Percentiles rank a stretch among this genome's conserved stretches.
Evolutionary conservation across 2,329 filamentous ascomycete species (phyloP).

Genomic region (Rutstroemia sydowiana): DNA sequence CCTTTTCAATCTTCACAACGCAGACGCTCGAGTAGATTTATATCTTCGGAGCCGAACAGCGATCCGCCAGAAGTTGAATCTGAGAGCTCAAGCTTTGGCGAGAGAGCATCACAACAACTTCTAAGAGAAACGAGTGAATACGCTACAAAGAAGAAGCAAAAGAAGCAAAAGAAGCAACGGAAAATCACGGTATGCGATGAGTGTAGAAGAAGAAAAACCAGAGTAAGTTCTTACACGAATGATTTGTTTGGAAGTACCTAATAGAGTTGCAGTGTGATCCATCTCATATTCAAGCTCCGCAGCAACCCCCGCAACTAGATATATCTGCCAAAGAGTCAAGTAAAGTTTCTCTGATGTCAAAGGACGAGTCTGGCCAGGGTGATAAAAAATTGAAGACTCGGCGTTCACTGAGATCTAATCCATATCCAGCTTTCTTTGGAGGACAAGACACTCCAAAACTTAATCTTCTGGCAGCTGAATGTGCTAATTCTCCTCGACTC

Average conservation of each 20-base stretch:
- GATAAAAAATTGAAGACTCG: background rate
- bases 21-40: slow-evolving; percentile 8
- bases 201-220: no score
- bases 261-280: no score
- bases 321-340: slow-evolving; percentile 1
- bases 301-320: no score
- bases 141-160: no score
- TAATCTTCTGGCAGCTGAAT: background rate
- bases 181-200: no score
- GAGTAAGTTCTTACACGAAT: no score
- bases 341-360: slow-evolving; percentile 1
- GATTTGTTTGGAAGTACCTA: no score
- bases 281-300: no score
- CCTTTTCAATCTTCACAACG: background rate
- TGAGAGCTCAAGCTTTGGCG: background rate
- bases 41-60: background rate
- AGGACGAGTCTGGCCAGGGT: background rate
- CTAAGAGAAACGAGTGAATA: slow-evolving; percentile 9
- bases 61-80: background rate
- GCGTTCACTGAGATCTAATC: background rate
- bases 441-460: background rate
- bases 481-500: background rate
- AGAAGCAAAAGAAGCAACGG: no score
- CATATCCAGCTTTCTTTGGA: background rate
- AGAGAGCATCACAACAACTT: slow-evolving; percentile 7